Evolutionary conservation across 78 protist genomes (phyloP).

Genomic region (Dictyostelium citrinum): DNA sequence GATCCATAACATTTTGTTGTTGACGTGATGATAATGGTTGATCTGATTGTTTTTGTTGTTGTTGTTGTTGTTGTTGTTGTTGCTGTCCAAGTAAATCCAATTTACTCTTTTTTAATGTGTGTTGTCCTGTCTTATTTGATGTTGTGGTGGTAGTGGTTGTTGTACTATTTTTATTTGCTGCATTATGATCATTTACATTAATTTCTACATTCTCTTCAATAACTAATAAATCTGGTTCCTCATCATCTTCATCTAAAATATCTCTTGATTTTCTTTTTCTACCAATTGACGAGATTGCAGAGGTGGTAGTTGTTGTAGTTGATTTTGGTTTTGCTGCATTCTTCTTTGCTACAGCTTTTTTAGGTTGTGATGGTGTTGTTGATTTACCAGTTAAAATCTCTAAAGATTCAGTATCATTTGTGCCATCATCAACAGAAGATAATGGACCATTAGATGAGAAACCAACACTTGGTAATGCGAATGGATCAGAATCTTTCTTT

Average conservation of each 20-base stretch:
- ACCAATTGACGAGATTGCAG: not conserved
- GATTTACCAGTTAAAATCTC: not conserved
- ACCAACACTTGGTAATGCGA: constrained; percentile 15
- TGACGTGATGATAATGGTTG: not conserved
- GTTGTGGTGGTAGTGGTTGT: not conserved
- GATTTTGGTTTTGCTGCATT: not conserved
- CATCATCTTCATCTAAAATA: constrained; percentile 26
- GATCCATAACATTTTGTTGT: not conserved
- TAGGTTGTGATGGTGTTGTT: not conserved
- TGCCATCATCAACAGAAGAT: not conserved
- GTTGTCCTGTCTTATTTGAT: not conserved
- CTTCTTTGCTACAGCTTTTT: not conserved
- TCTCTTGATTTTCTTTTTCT: constrained; percentile 37
- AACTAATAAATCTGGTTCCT: constrained; percentile 22
- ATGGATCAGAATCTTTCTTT: not conserved
- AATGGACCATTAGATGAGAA: not conserved
- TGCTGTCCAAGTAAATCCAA: not conserved
- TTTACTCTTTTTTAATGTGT: constrained; percentile 24
- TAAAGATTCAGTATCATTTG: not conserved
- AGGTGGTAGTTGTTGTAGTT: not conserved
- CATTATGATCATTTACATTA: not conserved
- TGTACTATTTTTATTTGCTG: not conserved
- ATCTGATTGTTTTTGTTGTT: not conserved
- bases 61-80: not conserved
- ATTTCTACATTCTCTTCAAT: constrained; percentile 34